Conservation (phyloP, 768 basidiomycete species). For the Auriscalpium vulgare region DNA sequence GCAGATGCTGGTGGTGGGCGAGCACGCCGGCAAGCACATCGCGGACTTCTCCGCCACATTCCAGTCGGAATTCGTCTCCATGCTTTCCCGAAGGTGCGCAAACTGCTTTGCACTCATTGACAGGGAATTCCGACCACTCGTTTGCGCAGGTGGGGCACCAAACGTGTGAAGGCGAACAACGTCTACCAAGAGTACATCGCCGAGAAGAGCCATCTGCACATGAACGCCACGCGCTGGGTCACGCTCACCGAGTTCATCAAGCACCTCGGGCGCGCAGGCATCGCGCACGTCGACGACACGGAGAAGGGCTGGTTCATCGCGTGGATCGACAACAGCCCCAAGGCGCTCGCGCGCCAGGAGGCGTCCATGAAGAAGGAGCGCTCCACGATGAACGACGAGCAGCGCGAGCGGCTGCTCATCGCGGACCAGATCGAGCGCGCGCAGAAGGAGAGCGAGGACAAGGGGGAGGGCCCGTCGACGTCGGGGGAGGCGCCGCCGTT, state of each 20-base stretch:
- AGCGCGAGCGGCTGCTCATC: slow-evolving; percentile 83
- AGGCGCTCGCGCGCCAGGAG: slow-evolving; percentile 88
- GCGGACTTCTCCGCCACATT: slow-evolving; percentile 83
- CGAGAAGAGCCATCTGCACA: slow-evolving; percentile 90
- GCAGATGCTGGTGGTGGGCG: slow-evolving; percentile 96
- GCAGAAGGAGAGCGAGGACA: slow-evolving; percentile 36
- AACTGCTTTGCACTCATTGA: neutral
- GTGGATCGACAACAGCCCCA: slow-evolving; percentile 96
- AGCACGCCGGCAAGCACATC: slow-evolving; percentile 88
- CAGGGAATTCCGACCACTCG: neutral
- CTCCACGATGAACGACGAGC: slow-evolving; percentile 86
- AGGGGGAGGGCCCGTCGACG: slow-evolving; percentile 20
- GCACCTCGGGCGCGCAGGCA: slow-evolving; percentile 76
- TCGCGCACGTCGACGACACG: slow-evolving; percentile 93
- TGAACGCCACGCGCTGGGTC: slow-evolving; percentile 98
- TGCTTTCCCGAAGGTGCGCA: slow-evolving; percentile 75
- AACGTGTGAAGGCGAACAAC: slow-evolving; percentile 88
- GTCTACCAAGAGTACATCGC: slow-evolving; percentile 98
- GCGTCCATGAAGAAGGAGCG: slow-evolving; percentile 89
- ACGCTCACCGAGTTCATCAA: slow-evolving; percentile 95
- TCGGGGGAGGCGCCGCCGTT: slow-evolving; percentile 30
- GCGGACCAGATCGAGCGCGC: slow-evolving; percentile 94
- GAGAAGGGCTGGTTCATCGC: slow-evolving; percentile 98
- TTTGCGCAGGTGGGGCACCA: slow-evolving; percentile 71
- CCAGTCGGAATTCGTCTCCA: slow-evolving; percentile 84